These are phyloP conservation scores for Aspergillus homomorphus DNA, from an alignment of 495 filamentous ascomycete genomes.

Conservation along the genomic window DNA sequence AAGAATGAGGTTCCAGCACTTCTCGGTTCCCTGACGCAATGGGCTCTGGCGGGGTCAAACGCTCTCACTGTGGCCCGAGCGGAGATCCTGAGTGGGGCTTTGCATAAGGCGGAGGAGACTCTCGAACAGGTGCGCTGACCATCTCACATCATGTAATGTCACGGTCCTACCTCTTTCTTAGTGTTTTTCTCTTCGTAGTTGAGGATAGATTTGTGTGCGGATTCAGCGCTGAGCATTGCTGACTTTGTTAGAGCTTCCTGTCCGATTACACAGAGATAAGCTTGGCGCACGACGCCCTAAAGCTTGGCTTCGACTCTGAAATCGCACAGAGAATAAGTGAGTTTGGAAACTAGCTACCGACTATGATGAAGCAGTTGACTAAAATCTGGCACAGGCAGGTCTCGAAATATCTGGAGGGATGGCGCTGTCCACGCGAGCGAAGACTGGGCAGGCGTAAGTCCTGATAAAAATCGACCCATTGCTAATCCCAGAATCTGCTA, in stretches of 20 bases:
- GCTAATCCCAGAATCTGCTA: slow-evolving; percentile 3
- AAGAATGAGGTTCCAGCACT: slow-evolving; percentile 21
- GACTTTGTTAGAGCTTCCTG: slow-evolving; percentile 5
- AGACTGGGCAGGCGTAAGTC: slow-evolving; percentile 24
- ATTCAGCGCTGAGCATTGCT: slow-evolving; percentile 5
- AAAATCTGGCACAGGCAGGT: slow-evolving; percentile 5
- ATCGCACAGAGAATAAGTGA: slow-evolving; percentile 12
- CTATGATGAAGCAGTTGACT: not conserved
- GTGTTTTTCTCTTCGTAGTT: too few species aligned
- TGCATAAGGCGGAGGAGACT: slow-evolving; percentile 8
- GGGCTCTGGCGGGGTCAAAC: slow-evolving; percentile 20
- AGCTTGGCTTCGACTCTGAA: slow-evolving; percentile 3
- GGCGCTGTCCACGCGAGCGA: slow-evolving; percentile 13
- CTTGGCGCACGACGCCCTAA: not conserved
- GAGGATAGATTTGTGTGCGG: too few species aligned
- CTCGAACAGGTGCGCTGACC: slow-evolving; percentile 16
- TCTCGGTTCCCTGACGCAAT: slow-evolving; percentile 24
- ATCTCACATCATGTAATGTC: slow-evolving; percentile 11
- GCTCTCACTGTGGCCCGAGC: slow-evolving; percentile 13
- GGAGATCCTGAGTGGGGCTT: slow-evolving; percentile 8
- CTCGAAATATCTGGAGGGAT: slow-evolving; percentile 7
- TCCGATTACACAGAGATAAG: slow-evolving; percentile 1
- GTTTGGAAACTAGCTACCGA: too few species aligned
- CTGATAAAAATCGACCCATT: too few species aligned
- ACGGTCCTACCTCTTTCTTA: too few species aligned